phyloP scores from a whole-genome alignment of 2,329 filamentous ascomycete species.

The Apiospora malaysiana region DNA sequence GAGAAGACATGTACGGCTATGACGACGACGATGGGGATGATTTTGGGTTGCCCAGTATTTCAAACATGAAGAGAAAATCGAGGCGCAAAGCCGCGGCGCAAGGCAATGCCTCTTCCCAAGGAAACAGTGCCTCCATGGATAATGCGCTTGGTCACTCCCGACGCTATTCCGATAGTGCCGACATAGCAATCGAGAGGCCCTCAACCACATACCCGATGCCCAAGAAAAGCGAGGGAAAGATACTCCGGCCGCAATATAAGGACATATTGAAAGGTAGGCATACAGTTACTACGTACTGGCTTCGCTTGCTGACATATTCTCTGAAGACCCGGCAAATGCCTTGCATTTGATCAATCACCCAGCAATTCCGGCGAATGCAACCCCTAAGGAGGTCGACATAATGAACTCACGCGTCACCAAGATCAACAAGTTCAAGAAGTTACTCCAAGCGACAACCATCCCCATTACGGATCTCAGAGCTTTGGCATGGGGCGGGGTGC shows the following conservation, averaged over 20 bases:
- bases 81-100: constrained; percentile 56
- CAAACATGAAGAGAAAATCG: constrained; percentile 83
- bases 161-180: constrained; percentile 82
- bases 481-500: constrained; percentile 92
- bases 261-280: constrained; percentile 78
- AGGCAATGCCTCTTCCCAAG: constrained; percentile 39
- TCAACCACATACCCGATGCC: constrained; percentile 83
- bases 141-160: constrained; percentile 50
- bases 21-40: constrained; percentile 93
- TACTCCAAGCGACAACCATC: constrained; percentile 91
- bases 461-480: constrained; percentile 82
- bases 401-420: constrained; percentile 87
- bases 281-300: neutral
- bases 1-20: constrained; percentile 78
- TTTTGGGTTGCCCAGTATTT: constrained; percentile 91
- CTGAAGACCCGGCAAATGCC: constrained; percentile 83
- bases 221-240: constrained; percentile 92
- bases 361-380: constrained; percentile 72
- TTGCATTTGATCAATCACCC: constrained; percentile 93
- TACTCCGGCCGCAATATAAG: constrained; percentile 95
- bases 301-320: neutral
- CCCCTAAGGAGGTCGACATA: constrained; percentile 82
- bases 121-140: constrained; percentile 45
- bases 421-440: constrained; percentile 98
- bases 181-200: constrained; percentile 91